Evolutionary conservation across 2,329 filamentous ascomycete species (phyloP).

Genomic region (Calonectria pteridis): DNA sequence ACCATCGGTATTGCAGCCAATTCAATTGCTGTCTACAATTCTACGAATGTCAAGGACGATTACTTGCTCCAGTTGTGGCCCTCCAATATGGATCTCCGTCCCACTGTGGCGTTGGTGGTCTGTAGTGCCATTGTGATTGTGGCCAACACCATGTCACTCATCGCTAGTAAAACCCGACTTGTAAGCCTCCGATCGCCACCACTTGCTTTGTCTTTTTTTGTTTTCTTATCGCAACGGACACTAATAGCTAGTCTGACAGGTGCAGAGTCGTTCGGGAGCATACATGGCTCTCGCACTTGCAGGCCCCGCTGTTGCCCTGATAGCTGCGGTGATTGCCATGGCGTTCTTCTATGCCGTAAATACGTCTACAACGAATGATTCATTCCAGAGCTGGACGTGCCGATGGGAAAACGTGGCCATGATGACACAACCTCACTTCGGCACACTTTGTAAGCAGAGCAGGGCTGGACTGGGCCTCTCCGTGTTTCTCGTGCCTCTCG

Average conservation of each 20-base stretch:
- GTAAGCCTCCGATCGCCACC: constrained; percentile 55
- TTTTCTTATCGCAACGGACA: background rate
- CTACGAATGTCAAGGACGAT: constrained; percentile 61
- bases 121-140: constrained; percentile 64
- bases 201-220: constrained; percentile 19
- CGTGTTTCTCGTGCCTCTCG: constrained; percentile 68
- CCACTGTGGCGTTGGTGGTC: constrained; percentile 66
- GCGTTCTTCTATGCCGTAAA: constrained; percentile 70
- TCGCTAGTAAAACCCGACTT: constrained; percentile 60
- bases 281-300: constrained; percentile 41
- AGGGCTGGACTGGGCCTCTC: constrained; percentile 66
- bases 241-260: constrained; percentile 36
- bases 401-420: constrained; percentile 69
- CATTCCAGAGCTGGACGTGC: constrained; percentile 73
- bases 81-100: constrained; percentile 66
- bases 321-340: constrained; percentile 63
- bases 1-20: constrained; percentile 68
- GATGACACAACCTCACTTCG: constrained; percentile 65
- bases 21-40: constrained; percentile 66
- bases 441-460: constrained; percentile 68
- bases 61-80: constrained; percentile 71
- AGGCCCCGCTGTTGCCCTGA: constrained; percentile 47
- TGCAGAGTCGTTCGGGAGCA: constrained; percentile 33
- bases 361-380: constrained; percentile 63
- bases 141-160: constrained; percentile 61